Conservation (phyloP, 2,329 filamentous ascomycete genomes). For the Trichoderma breve region DNA sequence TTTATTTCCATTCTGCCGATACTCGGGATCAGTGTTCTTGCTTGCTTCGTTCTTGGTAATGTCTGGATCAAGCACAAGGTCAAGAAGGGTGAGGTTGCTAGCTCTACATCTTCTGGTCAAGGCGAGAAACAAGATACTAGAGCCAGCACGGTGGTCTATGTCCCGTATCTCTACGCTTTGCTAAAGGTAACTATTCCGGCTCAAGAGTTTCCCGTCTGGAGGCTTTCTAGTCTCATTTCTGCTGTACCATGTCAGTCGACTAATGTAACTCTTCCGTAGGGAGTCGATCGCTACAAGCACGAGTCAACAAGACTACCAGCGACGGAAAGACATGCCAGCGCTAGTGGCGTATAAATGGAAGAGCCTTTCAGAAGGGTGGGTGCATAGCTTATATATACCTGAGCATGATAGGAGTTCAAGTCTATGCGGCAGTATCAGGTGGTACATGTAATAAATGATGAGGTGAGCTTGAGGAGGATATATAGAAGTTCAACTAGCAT, state of each 20-base stretch:
- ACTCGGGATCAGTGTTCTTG: not conserved
- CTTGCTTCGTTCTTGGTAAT: not conserved
- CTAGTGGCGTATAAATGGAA: not conserved
- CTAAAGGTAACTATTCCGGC: not conserved
- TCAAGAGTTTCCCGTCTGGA: no score
- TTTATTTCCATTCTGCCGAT: not conserved
- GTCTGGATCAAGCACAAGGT: not conserved
- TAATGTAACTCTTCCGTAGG: not conserved
- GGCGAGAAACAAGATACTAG: not conserved
- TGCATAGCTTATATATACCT: not conserved
- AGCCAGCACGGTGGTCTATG: not conserved
- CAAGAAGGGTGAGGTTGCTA: not conserved
- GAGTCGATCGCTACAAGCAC: not conserved
- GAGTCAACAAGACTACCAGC: not conserved
- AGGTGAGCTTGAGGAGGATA: not conserved
- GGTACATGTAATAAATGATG: not conserved
- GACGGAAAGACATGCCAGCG: not conserved
- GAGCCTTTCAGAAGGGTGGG: not conserved
- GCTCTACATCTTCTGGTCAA: not conserved
- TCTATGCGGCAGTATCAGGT: not conserved
- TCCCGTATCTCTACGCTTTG: not conserved
- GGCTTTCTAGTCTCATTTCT: no score
- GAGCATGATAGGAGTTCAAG: not conserved
- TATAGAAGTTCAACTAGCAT: not conserved
- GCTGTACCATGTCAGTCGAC: not conserved